Evolutionary conservation across 257 asterid species (phyloP).

Genomic region (Cynanchum wilfordii): DNA sequence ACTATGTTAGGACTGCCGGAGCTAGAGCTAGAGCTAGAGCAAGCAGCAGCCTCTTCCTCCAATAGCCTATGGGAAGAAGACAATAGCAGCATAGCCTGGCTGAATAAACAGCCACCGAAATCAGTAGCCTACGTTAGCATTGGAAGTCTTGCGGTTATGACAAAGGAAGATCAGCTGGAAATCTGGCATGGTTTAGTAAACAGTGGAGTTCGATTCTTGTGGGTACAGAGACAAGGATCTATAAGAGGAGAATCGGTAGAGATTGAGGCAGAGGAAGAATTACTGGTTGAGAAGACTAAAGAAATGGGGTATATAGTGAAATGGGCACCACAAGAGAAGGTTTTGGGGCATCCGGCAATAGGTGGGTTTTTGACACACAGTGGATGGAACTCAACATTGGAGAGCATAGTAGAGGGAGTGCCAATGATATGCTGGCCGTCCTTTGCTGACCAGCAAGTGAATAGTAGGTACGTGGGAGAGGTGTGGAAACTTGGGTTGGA

Average conservation of each 20-base stretch:
- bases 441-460: conserved; percentile 56
- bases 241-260: conserved; percentile 19
- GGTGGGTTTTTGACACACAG: conserved; percentile 62
- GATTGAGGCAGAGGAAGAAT: conserved; percentile 9
- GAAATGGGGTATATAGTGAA: conserved; percentile 47
- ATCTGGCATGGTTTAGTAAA: conserved; percentile 56
- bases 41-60: neutral
- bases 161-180: conserved; percentile 37
- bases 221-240: conserved; percentile 53
- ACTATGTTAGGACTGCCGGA: conserved; percentile 8
- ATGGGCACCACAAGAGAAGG: conserved; percentile 72
- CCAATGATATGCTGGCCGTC: conserved; percentile 71
- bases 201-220: conserved; percentile 49
- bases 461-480: conserved; percentile 45
- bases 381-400: conserved; percentile 71
- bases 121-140: conserved; percentile 67
- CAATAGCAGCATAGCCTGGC: conserved; percentile 38
- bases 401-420: conserved; percentile 46
- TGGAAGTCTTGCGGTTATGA: conserved; percentile 49
- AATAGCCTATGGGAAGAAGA: conserved; percentile 26
- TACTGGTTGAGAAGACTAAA: conserved; percentile 20
- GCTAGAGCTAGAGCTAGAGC: neutral
- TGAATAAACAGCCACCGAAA: conserved; percentile 42
- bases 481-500: conserved; percentile 61
- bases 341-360: conserved; percentile 45